phyloP scores from a whole-genome alignment of 192 early-diverging fungal genomes.

The Cladochytrium replicatum region DNA sequence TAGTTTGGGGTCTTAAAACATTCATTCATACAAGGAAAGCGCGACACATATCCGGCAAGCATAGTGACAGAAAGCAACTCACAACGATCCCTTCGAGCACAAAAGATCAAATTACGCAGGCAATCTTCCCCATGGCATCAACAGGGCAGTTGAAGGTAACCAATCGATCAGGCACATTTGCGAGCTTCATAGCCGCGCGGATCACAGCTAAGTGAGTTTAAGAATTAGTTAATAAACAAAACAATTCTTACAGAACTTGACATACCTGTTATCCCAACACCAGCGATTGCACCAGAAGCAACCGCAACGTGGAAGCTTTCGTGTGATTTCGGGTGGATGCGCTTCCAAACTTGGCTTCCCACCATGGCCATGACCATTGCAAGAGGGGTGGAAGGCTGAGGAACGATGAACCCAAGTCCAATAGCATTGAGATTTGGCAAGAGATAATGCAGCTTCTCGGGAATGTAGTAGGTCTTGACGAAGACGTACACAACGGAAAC shows the following conservation, averaged over 20 bases:
- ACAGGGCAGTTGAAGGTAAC: background rate
- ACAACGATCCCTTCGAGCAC: too few relatives aligned
- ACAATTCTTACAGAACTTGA: slow-evolving; percentile 34
- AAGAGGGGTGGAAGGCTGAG: slow-evolving; percentile 20
- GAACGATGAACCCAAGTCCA: slow-evolving; percentile 43
- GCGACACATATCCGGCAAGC: too few relatives aligned
- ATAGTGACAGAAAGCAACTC: too few relatives aligned
- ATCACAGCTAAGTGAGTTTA: too few relatives aligned
- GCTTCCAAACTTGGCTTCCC: slow-evolving; percentile 33
- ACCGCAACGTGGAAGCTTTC: slow-evolving; percentile 34
- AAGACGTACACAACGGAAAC: slow-evolving; percentile 27
- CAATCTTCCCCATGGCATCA: background rate
- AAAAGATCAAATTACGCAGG: too few relatives aligned
- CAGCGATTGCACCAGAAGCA: slow-evolving; percentile 40
- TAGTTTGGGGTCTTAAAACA: too few relatives aligned
- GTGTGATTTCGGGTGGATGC: slow-evolving; percentile 6
- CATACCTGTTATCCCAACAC: slow-evolving; percentile 39
- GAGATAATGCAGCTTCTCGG: slow-evolving; percentile 28
- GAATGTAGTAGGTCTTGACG: slow-evolving; percentile 31
- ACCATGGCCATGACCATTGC: slow-evolving; percentile 36
- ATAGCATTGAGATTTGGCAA: slow-evolving; percentile 38
- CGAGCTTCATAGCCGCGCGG: background rate
- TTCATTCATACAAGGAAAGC: too few relatives aligned
- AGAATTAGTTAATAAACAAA: too few relatives aligned
- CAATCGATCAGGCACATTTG: background rate